Base-by-base conservation (phyloP, 768 basidiomycete genomes). In the Lentinula sp. region DNA sequence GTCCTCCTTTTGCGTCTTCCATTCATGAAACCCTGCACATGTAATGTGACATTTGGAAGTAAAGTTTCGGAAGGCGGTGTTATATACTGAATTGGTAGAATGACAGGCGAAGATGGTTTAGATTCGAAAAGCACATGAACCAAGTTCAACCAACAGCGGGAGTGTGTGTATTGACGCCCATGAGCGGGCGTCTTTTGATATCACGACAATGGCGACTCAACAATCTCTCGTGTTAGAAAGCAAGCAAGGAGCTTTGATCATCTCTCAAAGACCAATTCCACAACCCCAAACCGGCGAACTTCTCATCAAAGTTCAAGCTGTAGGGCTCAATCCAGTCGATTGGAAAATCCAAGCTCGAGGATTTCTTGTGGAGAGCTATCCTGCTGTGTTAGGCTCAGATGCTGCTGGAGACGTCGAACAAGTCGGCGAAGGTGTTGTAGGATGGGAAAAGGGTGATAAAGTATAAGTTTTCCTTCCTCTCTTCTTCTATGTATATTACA, bases 351-450 rank as follows among this genome's bases (percentile, higher is more conserved):
- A 68, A 34, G 61, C 28, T 61, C 66, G 15, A 39, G 63, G 53
- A 21, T 57, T 68, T 32, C 59, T 69, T 55, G 59, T 71, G 60
- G 55, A 67, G 35, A 16, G 60, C n/a, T 74, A 63, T 59, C 74
- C 70, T 9, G 64, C 63, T 2, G 60, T 75, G 9, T 18, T 71
- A 2, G 75, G 74, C 0, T 46, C 40, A 1, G 75, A 76, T 59
- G 54, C 65, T 34, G 70, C 74, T 0, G 76, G 76, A 10, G 65
- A 62, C 4, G 67, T 78, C 6, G 71, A 70, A 23, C 69, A 65
- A 21, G 67, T 76, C 28, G 77, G 77, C 2, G 66, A 71, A n/a
- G 72, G 70, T 13, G 76, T 77, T 0, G 63, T 62, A 15, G 65
- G 67, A 54, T 70, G 74, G 59, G 65, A 66, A 34, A 68, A 68